phyloP scores from a whole-genome alignment of 2,329 filamentous ascomycete genomes.

The Hypomyces perniciosus region DNA sequence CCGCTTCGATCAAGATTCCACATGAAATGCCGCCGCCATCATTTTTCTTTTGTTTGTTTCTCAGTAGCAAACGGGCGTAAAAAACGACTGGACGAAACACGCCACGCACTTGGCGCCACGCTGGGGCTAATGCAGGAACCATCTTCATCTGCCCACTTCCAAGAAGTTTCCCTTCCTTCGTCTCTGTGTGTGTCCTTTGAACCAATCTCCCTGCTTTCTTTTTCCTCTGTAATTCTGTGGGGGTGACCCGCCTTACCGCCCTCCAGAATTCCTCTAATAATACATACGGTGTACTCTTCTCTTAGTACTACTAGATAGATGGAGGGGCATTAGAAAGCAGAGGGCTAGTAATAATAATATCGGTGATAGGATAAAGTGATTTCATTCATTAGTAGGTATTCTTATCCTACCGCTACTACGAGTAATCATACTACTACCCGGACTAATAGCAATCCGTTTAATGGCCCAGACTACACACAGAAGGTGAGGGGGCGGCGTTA shows the following conservation, averaged over 20 bases:
- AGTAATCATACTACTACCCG: not conserved
- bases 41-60: too few species aligned
- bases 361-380: not conserved
- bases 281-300: too few species aligned
- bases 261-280: too few species aligned
- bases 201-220: slow-evolving; percentile 4
- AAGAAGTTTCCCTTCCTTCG: not conserved
- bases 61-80: not conserved
- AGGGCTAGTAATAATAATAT: too few species aligned
- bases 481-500: slow-evolving; percentile 8
- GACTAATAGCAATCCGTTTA: not conserved
- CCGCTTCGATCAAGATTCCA: too few species aligned
- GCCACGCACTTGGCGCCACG: not conserved
- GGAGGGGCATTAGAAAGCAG: too few species aligned
- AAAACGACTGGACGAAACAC: not conserved
- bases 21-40: too few species aligned
- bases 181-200: slow-evolving; percentile 5
- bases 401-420: not conserved
- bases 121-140: slow-evolving; percentile 20
- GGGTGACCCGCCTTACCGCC: too few species aligned
- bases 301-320: too few species aligned
- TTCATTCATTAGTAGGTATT: slow-evolving; percentile 1
- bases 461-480: slow-evolving; percentile 7
- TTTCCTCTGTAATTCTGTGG: not conserved
- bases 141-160: slow-evolving; percentile 12